Base-by-base conservation (phyloP, 805 yeast species). In the Hanseniaspora pseudoguilliermondii region DNA sequence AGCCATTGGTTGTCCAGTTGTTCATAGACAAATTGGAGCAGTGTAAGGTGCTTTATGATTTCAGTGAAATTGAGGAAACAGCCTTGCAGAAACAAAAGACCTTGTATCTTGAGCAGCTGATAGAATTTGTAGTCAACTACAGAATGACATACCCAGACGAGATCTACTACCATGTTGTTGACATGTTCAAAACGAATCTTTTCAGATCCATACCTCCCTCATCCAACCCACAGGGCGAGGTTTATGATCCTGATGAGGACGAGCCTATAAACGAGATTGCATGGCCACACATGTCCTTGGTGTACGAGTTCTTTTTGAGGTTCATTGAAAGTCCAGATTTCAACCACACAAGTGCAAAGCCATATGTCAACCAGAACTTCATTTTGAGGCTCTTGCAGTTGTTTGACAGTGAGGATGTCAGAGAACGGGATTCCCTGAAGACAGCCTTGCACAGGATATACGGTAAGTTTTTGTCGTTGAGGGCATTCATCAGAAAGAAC, bases 201-300 rank as follows among this genome's bases (percentile, higher is more conserved):
- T 90, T 93, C 70, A 80, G 98, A 65, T 96, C 97, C 35, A 88
- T 93, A 49, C 97, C 98, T 3, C 98, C 98, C 1, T 97, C 97
- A 1, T 96, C 90, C 39, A 93, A 93, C 67, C 97, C 97, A 5
- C 79, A 90, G 47, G 98, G 98, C 40, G 98, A 93, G 61, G 79
- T 91, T 41, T 93, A 79, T 69, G 98, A 93, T 64, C 98, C 98
- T 0, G 98, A 93, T 71, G 98, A 93, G 71, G 98, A 93, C 72
- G 98, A 93, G 70, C 97, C 97, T 2, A 95, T 93, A 40, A 81
- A 82, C 63, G 97, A 93, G 68, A 80, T 91, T 60, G 90, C 97
- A 10, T 93, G 98, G 98, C 96, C 97, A 13, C 98, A 93, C 68
- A 93, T 93, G 97, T 95, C 88, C 70, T 79, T 89, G 44, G 95